phyloP scores from a whole-genome alignment of 2,329 filamentous ascomycete genomes.

The Colletotrichum sp. region DNA sequence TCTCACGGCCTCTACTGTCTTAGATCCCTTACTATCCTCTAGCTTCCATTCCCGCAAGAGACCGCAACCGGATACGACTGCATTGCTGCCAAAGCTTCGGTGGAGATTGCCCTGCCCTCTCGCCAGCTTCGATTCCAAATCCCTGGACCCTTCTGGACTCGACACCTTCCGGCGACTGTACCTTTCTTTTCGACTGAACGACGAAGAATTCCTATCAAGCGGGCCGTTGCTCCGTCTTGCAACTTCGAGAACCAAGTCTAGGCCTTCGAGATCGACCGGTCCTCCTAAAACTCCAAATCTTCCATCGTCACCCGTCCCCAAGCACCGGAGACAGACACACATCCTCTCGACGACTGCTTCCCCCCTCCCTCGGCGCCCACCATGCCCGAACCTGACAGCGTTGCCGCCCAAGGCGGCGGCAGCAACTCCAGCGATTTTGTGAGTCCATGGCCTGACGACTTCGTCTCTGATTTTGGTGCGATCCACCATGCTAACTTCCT shows the following conservation, averaged over 20 bases:
- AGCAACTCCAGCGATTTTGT: conserved; percentile 97
- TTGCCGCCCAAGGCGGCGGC: conserved; percentile 48
- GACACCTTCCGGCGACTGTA: not conserved
- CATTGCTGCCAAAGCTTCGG: conserved; percentile 17
- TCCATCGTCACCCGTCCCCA: not conserved
- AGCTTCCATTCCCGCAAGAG: conserved; percentile 12
- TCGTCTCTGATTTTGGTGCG: not conserved
- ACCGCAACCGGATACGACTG: conserved; percentile 19
- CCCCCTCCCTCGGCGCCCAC: conserved; percentile 21
- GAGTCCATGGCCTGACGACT: conserved; percentile 47
- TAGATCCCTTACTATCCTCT: conserved; percentile 3
- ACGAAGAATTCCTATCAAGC: not conserved
- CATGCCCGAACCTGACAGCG: conserved; percentile 42
- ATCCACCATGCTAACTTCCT: conserved; percentile 30
- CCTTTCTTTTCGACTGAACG: not conserved
- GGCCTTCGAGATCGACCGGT: not conserved
- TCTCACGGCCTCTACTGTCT: conserved; percentile 9
- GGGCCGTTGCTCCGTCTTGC: not conserved
- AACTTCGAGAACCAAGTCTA: not conserved
- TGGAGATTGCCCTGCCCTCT: conserved; percentile 6
- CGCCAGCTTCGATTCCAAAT: conserved; percentile 3
- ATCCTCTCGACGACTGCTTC: not conserved
- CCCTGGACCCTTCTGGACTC: not conserved
- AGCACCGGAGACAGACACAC: not conserved
- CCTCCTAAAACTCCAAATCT: not conserved